Evolutionary conservation across 2,329 filamentous ascomycete species (phyloP).

Genomic region (Diaporthe citri): DNA sequence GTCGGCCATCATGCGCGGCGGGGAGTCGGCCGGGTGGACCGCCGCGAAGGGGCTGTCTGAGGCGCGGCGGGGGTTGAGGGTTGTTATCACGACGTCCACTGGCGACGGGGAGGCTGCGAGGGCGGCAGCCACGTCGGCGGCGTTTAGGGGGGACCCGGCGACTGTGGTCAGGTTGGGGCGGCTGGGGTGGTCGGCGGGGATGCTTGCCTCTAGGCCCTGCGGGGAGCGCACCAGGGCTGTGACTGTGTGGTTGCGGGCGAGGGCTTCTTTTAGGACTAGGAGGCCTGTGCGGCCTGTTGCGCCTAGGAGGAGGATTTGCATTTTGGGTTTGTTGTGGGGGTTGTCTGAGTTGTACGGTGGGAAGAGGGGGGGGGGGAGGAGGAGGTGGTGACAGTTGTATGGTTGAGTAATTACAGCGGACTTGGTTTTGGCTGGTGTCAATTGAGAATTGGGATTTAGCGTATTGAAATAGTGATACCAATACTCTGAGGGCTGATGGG

Average conservation of each 20-base stretch:
- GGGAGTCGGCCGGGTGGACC: constrained; percentile 47
- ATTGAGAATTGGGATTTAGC: not conserved
- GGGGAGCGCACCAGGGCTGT: constrained; percentile 54
- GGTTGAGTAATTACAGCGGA: not conserved
- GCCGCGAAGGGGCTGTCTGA: constrained; percentile 56
- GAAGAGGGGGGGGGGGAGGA: not conserved
- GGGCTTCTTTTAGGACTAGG: constrained; percentile 54
- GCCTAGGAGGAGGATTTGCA: constrained; percentile 58
- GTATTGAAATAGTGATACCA: too few species aligned
- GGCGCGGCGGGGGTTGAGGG: constrained; percentile 55
- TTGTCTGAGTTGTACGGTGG: not conserved
- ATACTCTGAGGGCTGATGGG: fast-evolving
- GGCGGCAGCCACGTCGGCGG: constrained; percentile 49
- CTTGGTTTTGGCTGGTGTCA: not conserved
- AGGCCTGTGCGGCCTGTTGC: constrained; percentile 58
- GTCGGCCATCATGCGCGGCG: constrained; percentile 54
- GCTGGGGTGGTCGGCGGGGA: not conserved
- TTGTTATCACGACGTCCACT: constrained; percentile 51
- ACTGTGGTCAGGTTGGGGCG: constrained; percentile 47
- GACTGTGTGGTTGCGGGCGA: constrained; percentile 53
- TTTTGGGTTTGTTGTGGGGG: constrained; percentile 37
- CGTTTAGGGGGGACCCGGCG: constrained; percentile 52
- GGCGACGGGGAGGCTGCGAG: constrained; percentile 42
- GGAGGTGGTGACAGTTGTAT: not conserved
- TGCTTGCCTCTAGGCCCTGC: constrained; percentile 42